Conservation (phyloP, 2,329 filamentous ascomycete genomes). For the Colletotrichum camelliae region DNA sequence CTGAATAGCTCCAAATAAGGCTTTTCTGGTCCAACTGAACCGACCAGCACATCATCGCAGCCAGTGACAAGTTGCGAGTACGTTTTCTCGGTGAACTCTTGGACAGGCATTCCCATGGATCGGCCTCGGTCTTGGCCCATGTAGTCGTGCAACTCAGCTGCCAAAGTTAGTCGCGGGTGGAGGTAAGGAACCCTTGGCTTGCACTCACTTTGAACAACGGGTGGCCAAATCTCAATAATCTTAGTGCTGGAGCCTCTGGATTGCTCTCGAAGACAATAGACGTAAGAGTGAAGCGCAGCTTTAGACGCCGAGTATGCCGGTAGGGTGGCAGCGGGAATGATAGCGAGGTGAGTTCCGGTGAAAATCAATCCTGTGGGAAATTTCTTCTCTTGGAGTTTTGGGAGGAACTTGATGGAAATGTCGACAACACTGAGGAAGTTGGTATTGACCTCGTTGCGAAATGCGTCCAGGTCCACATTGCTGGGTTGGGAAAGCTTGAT, state of each 20-base stretch:
- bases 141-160: conserved; percentile 28
- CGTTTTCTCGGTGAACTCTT: conserved; percentile 39
- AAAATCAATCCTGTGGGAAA: conserved; percentile 20
- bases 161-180: conserved; percentile 26
- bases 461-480: conserved; percentile 31
- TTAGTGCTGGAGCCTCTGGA: conserved; percentile 31
- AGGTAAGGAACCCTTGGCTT: background rate
- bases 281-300: conserved; percentile 46
- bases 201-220: conserved; percentile 34
- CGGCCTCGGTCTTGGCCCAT: conserved; percentile 23
- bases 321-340: conserved; percentile 40
- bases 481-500: conserved; percentile 42
- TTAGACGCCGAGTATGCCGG: conserved; percentile 50
- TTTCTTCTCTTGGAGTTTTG: conserved; percentile 26
- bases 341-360: conserved; percentile 23
- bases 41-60: conserved; percentile 32
- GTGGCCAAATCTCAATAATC: conserved; percentile 45
- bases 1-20: background rate
- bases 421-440: conserved; percentile 32
- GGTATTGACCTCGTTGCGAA: conserved; percentile 30
- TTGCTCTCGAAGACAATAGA: conserved; percentile 39
- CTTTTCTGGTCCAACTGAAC: background rate
- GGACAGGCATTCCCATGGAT: conserved; percentile 22
- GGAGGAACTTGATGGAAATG: conserved; percentile 31
- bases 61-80: conserved; percentile 38